phyloP scores from a whole-genome alignment of 202 grass and related monocot species.

The Saccharum hybrid region DNA sequence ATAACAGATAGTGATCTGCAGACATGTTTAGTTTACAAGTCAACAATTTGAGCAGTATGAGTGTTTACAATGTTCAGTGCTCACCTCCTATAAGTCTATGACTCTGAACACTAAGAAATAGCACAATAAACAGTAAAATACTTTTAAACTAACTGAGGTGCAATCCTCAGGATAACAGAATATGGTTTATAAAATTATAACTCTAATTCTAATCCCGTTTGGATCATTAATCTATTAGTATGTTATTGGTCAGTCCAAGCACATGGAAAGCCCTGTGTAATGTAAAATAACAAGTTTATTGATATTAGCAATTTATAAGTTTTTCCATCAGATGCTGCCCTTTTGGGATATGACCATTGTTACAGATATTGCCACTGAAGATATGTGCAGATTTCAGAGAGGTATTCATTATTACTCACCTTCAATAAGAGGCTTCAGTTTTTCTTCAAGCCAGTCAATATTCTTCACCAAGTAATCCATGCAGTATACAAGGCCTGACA shows the following conservation, averaged over 20 bases:
- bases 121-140: background rate
- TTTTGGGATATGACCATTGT: slow-evolving; percentile 4
- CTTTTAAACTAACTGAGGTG: slow-evolving; percentile 5
- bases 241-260: background rate
- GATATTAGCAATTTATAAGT: background rate
- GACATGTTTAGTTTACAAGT: slow-evolving; percentile 19
- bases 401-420: slow-evolving; percentile 45
- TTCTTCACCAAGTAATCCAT: slow-evolving; percentile 99
- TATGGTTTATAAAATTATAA: slow-evolving; percentile 13
- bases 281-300: background rate
- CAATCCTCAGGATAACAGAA: background rate
- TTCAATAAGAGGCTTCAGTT: slow-evolving; percentile 87
- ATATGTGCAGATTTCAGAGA: background rate
- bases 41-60: slow-evolving; percentile 9
- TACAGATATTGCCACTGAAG: slow-evolving; percentile 5
- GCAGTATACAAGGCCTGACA: slow-evolving; percentile 88
- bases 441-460: slow-evolving; percentile 86
- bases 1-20: slow-evolving; percentile 96
- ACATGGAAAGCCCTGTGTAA: background rate
- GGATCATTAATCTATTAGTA: background rate
- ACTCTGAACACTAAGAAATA: slow-evolving; percentile 19
- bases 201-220: slow-evolving; percentile 7
- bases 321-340: background rate
- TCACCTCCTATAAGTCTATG: background rate
- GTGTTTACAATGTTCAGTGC: slow-evolving; percentile 3